These are phyloP conservation scores for Tuber brumale DNA, from an alignment of 495 filamentous ascomycete genomes.

Conservation along the genomic window DNA sequence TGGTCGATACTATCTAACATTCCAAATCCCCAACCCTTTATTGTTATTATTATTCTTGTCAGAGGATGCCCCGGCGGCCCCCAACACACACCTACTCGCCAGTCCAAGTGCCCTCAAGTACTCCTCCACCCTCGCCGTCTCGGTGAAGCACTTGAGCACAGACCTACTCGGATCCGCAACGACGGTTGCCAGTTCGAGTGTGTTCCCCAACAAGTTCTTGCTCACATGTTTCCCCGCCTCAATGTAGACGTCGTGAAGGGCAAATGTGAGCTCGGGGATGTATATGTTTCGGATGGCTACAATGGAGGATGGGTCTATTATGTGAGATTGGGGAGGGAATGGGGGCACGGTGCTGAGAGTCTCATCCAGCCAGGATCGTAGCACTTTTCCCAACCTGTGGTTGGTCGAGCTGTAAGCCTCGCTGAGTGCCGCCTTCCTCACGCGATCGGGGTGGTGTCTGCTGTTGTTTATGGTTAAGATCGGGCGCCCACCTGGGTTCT, in stretches of 20 bases:
- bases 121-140: conserved; percentile 36
- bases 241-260: conserved; percentile 37
- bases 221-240: conserved; percentile 37
- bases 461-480: conserved; percentile 10
- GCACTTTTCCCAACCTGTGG: conserved; percentile 5
- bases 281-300: conserved; percentile 34
- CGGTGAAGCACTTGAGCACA: conserved; percentile 30
- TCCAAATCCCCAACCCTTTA: conserved; percentile 33
- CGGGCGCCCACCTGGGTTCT: not conserved
- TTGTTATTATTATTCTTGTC: conserved; percentile 10
- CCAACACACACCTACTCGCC: conserved; percentile 33
- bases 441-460: conserved; percentile 28
- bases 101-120: conserved; percentile 36
- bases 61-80: conserved; percentile 19
- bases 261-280: conserved; percentile 40
- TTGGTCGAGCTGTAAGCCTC: conserved; percentile 18
- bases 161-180: conserved; percentile 37
- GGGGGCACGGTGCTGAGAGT: conserved; percentile 9
- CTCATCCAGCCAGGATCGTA: conserved; percentile 35
- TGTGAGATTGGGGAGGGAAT: conserved; percentile 6
- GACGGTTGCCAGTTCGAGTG: conserved; percentile 36
- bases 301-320: conserved; percentile 17
- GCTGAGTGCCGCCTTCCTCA: conserved; percentile 19
- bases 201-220: conserved; percentile 28
- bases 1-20: conserved; percentile 25